Percentiles rank a stretch among this genome's conserved stretches.
Conservation (phyloP, 2,329 filamentous ascomycete genomes). For the Cytospora schulzeri region DNA sequence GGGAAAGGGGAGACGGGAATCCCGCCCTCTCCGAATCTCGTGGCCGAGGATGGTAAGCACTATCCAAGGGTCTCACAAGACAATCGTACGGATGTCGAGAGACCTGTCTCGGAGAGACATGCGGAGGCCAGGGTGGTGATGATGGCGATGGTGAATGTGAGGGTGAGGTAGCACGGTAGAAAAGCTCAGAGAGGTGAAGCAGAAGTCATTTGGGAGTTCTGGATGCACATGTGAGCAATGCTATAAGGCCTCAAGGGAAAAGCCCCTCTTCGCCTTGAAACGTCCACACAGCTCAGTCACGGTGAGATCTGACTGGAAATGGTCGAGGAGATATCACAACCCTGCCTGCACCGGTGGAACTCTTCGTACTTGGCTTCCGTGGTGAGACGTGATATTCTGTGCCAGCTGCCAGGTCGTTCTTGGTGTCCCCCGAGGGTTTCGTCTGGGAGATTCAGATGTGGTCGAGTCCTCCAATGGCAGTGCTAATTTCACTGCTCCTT, state of each 20-base stretch:
- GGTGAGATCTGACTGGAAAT: too few relatives aligned
- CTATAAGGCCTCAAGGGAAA: conserved; percentile 5
- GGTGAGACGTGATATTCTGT: conserved; percentile 15
- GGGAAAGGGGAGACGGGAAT: conserved; percentile 12
- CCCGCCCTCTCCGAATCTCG: conserved; percentile 22
- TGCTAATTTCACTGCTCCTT: not conserved
- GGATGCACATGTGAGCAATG: conserved; percentile 9
- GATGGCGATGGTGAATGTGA: too few relatives aligned
- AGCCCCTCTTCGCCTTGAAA: not conserved
- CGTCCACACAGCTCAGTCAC: not conserved
- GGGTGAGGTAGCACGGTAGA: conserved; percentile 12
- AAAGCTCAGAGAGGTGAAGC: conserved; percentile 6
- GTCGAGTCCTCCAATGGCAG: conserved; percentile 9
- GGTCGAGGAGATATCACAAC: not conserved
- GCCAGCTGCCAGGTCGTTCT: conserved; percentile 13
- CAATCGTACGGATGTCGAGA: conserved; percentile 14
- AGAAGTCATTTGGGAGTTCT: conserved; percentile 9
- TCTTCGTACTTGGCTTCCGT: not conserved
- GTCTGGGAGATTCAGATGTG: conserved; percentile 12
- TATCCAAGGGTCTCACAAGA: conserved; percentile 23
- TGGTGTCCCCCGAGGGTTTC: conserved; percentile 23
- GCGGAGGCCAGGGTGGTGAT: conserved; percentile 4
- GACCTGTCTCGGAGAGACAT: conserved; percentile 21
- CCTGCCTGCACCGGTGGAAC: not conserved
- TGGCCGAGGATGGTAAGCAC: conserved; percentile 18